These are phyloP conservation scores for Cerioporus squamosus DNA, from an alignment of 1,284 basidiomycete species.

Conservation along the genomic window DNA sequence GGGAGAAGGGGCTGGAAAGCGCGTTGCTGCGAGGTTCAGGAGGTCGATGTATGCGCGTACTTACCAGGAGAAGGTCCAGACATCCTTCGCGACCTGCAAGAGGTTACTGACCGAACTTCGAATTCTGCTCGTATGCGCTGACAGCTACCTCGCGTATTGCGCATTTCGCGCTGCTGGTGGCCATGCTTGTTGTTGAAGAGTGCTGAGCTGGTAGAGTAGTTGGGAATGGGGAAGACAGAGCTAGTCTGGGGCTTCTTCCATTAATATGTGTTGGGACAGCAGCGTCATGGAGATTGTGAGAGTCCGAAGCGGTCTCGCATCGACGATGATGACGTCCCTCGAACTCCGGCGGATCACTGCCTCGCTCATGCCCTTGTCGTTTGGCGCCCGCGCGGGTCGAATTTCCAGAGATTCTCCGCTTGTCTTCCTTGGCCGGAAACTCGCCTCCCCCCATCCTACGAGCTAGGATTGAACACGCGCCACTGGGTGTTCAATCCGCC, in stretches of 20 bases:
- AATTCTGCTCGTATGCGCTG: background rate
- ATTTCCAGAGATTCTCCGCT: too few species aligned
- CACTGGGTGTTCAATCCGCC: too few species aligned
- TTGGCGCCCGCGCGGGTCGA: too few species aligned
- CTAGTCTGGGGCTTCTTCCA: background rate
- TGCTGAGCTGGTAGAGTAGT: background rate
- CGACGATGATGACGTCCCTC: too few species aligned
- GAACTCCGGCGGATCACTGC: too few species aligned
- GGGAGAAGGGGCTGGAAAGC: conserved; percentile 61
- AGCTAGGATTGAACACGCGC: too few species aligned
- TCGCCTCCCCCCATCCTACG: too few species aligned
- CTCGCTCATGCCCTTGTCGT: too few species aligned
- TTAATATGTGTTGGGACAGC: too few species aligned
- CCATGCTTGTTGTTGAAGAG: background rate
- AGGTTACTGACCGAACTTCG: background rate
- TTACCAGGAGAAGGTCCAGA: conserved; percentile 79
- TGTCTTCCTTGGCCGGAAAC: too few species aligned
- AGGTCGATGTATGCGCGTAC: background rate
- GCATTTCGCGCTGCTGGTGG: background rate
- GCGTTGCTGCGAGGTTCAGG: background rate
- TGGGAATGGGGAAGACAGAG: background rate
- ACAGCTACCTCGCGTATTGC: conserved; percentile 5
- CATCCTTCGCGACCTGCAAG: conserved; percentile 55
- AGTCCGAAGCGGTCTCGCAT: too few species aligned
- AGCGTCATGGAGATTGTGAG: too few species aligned